Conservation (phyloP, 306 rosid genomes). For the Dalbergia oliveri region DNA sequence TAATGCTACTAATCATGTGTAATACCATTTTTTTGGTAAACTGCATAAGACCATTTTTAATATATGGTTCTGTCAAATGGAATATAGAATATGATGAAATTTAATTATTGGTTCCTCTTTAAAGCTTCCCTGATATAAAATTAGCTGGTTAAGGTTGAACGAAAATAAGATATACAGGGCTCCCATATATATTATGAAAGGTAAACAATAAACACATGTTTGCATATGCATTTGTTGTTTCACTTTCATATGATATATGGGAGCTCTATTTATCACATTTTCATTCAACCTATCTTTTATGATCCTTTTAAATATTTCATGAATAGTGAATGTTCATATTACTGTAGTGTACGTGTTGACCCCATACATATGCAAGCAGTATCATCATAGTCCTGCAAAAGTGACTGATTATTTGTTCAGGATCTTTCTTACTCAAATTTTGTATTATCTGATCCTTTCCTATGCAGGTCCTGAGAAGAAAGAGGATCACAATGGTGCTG, state of each 20-base stretch:
- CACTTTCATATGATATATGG: neutral
- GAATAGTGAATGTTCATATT: neutral
- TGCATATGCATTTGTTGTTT: neutral
- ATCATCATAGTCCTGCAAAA: neutral
- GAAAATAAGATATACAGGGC: neutral
- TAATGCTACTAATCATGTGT: neutral
- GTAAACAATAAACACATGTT: neutral
- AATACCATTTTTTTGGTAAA: neutral
- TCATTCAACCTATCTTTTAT: neutral
- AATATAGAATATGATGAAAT: neutral
- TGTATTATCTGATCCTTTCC: neutral
- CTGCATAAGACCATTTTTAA: neutral
- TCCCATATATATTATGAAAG: neutral
- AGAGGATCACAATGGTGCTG: slow-evolving; percentile 48
- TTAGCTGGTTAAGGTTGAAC: neutral
- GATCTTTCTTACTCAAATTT: neutral
- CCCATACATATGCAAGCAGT: neutral
- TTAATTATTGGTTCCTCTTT: slow-evolving; percentile 1
- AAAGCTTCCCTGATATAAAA: neutral
- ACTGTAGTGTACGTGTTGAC: neutral
- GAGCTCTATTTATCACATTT: neutral
- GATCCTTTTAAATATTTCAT: neutral
- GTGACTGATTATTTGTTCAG: slow-evolving; percentile 13
- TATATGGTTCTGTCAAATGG: neutral
- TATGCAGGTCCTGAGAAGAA: slow-evolving; percentile 47